Conservation (phyloP, 176 grass and related monocot genomes). For the Paspalum vaginatum region DNA sequence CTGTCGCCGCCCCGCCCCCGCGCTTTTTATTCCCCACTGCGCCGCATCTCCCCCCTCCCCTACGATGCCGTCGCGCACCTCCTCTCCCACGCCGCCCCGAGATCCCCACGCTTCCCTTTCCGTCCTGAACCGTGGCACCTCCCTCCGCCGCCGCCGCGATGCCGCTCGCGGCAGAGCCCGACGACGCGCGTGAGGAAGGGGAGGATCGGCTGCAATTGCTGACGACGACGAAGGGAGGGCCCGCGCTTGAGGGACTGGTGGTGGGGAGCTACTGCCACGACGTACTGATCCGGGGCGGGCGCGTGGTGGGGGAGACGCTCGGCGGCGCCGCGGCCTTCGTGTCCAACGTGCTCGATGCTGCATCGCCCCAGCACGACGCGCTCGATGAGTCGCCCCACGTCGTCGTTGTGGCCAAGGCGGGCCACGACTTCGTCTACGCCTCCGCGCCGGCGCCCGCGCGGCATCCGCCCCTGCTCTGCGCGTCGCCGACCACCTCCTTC, state of each 20-base stretch:
- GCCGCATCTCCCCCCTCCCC: conserved; percentile 4
- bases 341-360: conserved; percentile 79
- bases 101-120: neutral
- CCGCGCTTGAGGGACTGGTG: conserved; percentile 46
- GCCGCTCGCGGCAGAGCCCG: conserved; percentile 31
- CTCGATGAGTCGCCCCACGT: neutral
- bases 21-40: conserved; percentile 54
- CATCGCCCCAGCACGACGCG: conserved; percentile 47
- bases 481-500: conserved; percentile 74
- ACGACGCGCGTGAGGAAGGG: conserved; percentile 6
- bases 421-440: conserved; percentile 69
- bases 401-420: conserved; percentile 77
- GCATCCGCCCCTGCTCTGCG: conserved; percentile 37
- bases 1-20: conserved; percentile 42
- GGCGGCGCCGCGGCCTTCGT: conserved; percentile 88
- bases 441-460: conserved; percentile 43
- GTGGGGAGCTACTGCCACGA: conserved; percentile 99
- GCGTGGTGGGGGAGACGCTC: conserved; percentile 72
- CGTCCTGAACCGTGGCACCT: conserved; percentile 26
- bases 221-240: neutral
- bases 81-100: conserved; percentile 1
- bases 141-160: conserved; percentile 10
- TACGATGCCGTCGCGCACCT: conserved; percentile 43
- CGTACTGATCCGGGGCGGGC: conserved; percentile 68
- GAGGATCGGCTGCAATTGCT: neutral